Evolutionary conservation across 139 green algal genomes (phyloP).

Genomic region (Nannochloris sp.): DNA sequence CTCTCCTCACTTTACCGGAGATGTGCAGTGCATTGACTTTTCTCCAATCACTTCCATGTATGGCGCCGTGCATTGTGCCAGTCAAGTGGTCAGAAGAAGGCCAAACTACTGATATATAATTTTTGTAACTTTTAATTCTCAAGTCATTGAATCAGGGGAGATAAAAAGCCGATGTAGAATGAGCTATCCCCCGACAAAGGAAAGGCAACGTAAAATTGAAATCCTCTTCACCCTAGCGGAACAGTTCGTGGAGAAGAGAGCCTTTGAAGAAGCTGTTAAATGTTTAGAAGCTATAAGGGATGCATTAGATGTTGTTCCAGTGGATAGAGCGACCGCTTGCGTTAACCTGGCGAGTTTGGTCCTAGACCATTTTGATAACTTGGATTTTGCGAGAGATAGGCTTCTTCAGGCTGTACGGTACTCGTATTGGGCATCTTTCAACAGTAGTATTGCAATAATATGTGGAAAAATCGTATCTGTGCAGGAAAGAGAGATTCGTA

Average conservation of each 20-base stretch:
- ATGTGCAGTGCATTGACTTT: constrained; percentile 74
- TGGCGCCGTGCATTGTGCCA: constrained; percentile 83
- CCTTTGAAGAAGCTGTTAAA: constrained; percentile 8
- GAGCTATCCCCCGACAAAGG: not conserved
- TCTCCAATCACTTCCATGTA: constrained; percentile 89
- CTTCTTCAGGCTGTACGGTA: not conserved
- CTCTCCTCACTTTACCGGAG: constrained; percentile 62
- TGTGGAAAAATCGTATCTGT: not conserved
- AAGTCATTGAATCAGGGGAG: not conserved
- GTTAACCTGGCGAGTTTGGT: constrained; percentile 14
- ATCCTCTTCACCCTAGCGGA: constrained; percentile 11
- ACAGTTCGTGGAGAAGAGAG: not conserved
- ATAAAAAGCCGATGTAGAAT: not conserved
- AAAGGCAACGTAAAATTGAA: not conserved
- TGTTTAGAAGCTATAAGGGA: constrained; percentile 11
- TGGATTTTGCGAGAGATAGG: not conserved
- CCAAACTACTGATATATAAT: not conserved
- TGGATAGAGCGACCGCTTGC: constrained; percentile 3
- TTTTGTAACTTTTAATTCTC: not conserved
- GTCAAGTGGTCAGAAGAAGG: constrained; percentile 57
- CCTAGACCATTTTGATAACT: constrained; percentile 24
- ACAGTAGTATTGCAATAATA: no score
- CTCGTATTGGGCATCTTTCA: no score
- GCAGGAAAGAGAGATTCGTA: constrained; percentile 6
- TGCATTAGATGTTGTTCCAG: not conserved